phyloP scores from a whole-genome alignment of 2,329 filamentous ascomycete genomes.

The Nothomitra cinnamomea region DNA sequence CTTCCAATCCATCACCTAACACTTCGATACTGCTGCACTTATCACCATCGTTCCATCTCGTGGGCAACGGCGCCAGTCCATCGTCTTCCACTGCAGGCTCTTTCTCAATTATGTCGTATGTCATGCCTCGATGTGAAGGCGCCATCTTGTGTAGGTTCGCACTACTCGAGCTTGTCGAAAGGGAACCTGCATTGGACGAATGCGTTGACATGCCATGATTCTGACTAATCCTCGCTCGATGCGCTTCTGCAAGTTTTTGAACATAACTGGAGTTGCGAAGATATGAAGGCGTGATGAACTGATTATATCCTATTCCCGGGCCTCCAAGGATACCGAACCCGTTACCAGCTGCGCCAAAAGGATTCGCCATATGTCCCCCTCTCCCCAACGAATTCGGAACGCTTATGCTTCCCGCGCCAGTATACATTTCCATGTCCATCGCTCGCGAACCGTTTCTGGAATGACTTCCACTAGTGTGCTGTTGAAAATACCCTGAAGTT shows the following conservation, averaged over 20 bases:
- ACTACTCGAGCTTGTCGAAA: slow-evolving; percentile 40
- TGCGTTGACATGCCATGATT: slow-evolving; percentile 25
- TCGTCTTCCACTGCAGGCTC: slow-evolving; percentile 44
- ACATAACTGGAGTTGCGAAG: slow-evolving; percentile 63
- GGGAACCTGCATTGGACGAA: slow-evolving; percentile 27
- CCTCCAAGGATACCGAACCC: neutral
- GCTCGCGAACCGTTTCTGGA: slow-evolving; percentile 8
- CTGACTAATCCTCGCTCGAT: slow-evolving; percentile 40
- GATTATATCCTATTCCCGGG: slow-evolving; percentile 14
- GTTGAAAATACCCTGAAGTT: slow-evolving; percentile 8
- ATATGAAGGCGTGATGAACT: slow-evolving; percentile 75
- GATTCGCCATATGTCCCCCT: slow-evolving; percentile 4
- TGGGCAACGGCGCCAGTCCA: slow-evolving; percentile 52
- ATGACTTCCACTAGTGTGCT: slow-evolving; percentile 6
- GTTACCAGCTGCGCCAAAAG: neutral
- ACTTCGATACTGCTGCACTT: slow-evolving; percentile 60
- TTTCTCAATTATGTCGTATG: slow-evolving; percentile 72
- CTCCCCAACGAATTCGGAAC: slow-evolving; percentile 12
- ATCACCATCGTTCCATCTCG: slow-evolving; percentile 66
- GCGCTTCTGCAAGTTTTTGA: slow-evolving; percentile 52
- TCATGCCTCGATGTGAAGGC: slow-evolving; percentile 57
- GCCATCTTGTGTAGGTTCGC: slow-evolving; percentile 42
- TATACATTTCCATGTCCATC: slow-evolving; percentile 7
- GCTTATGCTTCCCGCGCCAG: slow-evolving; percentile 6
- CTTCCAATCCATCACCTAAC: slow-evolving; percentile 52